Evolutionary conservation across 305 asterid genomes (phyloP), one percentile per base, ranked within the genome.

Genomic region (Fraxinus sp.): DNA sequence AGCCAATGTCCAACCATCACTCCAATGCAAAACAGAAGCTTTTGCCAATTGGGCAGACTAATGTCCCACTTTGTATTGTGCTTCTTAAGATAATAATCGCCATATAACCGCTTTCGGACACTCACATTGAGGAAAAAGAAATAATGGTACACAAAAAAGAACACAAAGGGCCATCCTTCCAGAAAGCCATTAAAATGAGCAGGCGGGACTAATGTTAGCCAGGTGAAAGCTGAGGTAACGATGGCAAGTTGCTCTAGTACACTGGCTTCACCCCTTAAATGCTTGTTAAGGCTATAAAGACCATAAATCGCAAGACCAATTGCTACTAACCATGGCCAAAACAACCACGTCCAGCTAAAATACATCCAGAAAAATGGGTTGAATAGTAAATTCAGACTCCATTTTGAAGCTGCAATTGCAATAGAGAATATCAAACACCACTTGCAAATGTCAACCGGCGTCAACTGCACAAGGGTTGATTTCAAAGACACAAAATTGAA

Each of bases 121-220:
- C 89, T 89, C 75, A 86, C 89, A 11, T 91, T 88, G 80, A 92
- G 91, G 88, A 94, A 94, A 85, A 91, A 94, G 93, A 94, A 94
- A 84, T 90, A 96, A 85, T 96, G 98, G 86, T 94, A 96, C 74
- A 92, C 87, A 26, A 91, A 87, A 87, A 96, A 93, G 92, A 94
- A 96, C 80, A 93, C 95, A 66, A 94, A 87, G 79, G 99, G 99
- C 98, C 98, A 96, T 3, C 99, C 99, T 87, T 96, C 98, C 32
- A 96, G 97, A 84, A 94, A 96, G 70, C 99, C 98, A 84, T 93
- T 96, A 85, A 92, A 94, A 87, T 92, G 94, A 0, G 99, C 99
- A 8, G 99, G 97, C 0, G 98, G 98, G 22, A 91, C 99, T 41
- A 94, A 81, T 5, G 97, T 96, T 1, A 96, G 89, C 99, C 99